Base-by-base conservation (phyloP, 768 basidiomycete genomes). In the Rhodotorula taiwanensis region DNA sequence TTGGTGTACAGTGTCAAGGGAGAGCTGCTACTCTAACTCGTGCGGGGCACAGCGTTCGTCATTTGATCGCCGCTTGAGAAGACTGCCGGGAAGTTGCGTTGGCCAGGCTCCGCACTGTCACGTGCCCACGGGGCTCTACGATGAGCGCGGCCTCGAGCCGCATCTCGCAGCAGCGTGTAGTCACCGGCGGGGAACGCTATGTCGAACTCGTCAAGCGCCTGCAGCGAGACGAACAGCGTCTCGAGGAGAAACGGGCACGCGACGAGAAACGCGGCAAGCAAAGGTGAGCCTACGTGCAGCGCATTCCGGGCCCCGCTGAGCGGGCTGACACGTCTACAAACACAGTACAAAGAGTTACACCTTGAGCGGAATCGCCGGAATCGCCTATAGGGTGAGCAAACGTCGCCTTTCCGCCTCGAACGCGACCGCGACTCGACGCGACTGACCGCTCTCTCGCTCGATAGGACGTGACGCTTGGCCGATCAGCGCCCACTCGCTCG, bases 391-490 rank as follows among this genome's bases (percentile, higher is more conserved):
- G 34, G 63, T 64, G 6, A 28, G 57, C 30, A 23, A 27, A 21
- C n/a, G n/a, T n/a, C n/a, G n/a, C n/a, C n/a, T n/a, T n/a, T n/a
- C n/a, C n/a, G n/a, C n/a, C n/a, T n/a, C 20, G 3, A n/a, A 11
- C 18, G 23, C 18, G 9, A 34, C 30, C 49, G 54, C 31, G n/a
- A 28, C 52, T 55, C 52, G 52, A 36, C 62, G 61, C 55, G 61
- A 43, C 41, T 49, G 31, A 31, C 18, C 11, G 27, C 16, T 6
- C 28, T 28, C 31, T 2, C 36, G n/a, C 4, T 10, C 16, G 5
- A 16, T 54, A 65, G 64, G 64, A 65, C 50, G 60, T 39, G 25
- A 52, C 43, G 27, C 54, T 65, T 11, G 64, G 64, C 30, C 48
- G 49, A 0, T 56, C 54, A 5, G 25, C 8, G 4, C 8, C 20